Percentiles rank a stretch among this genome's conserved stretches.
These are phyloP conservation scores for Aplosporella prunicola DNA, from an alignment of 2,329 filamentous ascomycete species.

Conservation along the genomic window DNA sequence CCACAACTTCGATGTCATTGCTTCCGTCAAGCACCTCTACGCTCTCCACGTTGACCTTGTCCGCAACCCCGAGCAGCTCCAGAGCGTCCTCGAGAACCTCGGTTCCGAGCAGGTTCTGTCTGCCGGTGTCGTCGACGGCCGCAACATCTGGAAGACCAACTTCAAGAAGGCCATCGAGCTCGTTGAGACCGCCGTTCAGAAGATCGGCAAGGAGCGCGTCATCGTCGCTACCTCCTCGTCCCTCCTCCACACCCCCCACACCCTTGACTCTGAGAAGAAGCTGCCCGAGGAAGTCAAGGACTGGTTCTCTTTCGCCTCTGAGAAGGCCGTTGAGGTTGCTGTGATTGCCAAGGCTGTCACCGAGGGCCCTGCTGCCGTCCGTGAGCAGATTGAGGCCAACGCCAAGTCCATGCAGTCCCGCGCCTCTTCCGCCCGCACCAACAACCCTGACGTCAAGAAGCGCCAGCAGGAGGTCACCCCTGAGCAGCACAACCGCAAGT, in stretches of 20 bases:
- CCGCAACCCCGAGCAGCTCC: slow-evolving; percentile 95
- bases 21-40: slow-evolving; percentile 62
- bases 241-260: slow-evolving; percentile 97
- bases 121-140: slow-evolving; percentile 92
- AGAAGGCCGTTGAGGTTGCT: slow-evolving; percentile 88
- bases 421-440: slow-evolving; percentile 86
- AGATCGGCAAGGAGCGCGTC: slow-evolving; percentile 95
- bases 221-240: slow-evolving; percentile 95
- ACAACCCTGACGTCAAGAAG: slow-evolving; percentile 95
- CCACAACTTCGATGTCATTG: slow-evolving; percentile 91
- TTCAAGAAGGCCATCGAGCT: slow-evolving; percentile 88
- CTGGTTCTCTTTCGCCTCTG: slow-evolving; percentile 96
- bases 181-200: slow-evolving; percentile 82
- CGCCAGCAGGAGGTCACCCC: slow-evolving; percentile 79
- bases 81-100: slow-evolving; percentile 71
- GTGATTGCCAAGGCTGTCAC: slow-evolving; percentile 95
- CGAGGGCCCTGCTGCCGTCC: slow-evolving; percentile 78
- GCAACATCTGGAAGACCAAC: slow-evolving; percentile 99
- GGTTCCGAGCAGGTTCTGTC: slow-evolving; percentile 86
- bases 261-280: slow-evolving; percentile 96
- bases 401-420: slow-evolving; percentile 88
- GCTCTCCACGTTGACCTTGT: slow-evolving; percentile 93
- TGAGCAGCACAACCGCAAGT: slow-evolving; percentile 86
- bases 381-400: slow-evolving; percentile 88
- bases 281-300: slow-evolving; percentile 85